Evolutionary conservation across 208 protist species (phyloP).

Genomic region (Acanthamoeba lenticulata): DNA sequence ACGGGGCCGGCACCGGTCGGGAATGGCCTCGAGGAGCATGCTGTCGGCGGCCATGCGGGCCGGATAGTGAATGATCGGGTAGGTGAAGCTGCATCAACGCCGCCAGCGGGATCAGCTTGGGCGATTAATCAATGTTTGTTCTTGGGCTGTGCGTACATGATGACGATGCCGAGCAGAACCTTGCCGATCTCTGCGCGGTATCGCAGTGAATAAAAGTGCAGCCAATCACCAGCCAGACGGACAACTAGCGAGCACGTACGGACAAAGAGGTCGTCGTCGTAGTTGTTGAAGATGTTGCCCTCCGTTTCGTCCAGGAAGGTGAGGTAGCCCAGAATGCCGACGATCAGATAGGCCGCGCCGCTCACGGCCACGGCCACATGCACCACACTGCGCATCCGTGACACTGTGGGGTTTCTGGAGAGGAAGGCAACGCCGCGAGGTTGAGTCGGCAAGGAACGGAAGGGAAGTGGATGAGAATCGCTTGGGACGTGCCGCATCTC

Average conservation of each 20-base stretch:
- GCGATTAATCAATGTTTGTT: too few species aligned
- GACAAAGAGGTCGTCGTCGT: background rate
- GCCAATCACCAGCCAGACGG: background rate
- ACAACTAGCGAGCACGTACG: background rate
- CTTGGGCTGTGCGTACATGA: background rate
- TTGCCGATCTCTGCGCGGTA: background rate
- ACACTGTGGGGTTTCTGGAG: slow-evolving; percentile 4
- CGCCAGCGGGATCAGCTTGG: too few species aligned
- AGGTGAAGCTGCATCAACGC: background rate
- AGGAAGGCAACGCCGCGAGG: background rate
- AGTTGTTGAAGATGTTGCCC: slow-evolving; percentile 56
- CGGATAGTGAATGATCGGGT: slow-evolving; percentile 14
- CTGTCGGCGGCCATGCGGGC: background rate
- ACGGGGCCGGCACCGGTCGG: too few species aligned
- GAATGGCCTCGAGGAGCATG: slow-evolving; percentile 1
- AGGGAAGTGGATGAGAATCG: too few species aligned
- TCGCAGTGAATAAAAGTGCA: too few species aligned
- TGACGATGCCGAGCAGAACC: slow-evolving; percentile 14
- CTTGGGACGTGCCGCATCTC: slow-evolving; percentile 26
- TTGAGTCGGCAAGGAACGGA: too few species aligned
- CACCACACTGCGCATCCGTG: background rate
- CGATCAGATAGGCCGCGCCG: background rate
- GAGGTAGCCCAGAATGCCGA: slow-evolving; percentile 41
- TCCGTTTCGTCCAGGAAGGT: slow-evolving; percentile 41
- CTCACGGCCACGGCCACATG: background rate